phyloP scores from a whole-genome alignment of 306 rosid species.

The Vigna mungo region DNA sequence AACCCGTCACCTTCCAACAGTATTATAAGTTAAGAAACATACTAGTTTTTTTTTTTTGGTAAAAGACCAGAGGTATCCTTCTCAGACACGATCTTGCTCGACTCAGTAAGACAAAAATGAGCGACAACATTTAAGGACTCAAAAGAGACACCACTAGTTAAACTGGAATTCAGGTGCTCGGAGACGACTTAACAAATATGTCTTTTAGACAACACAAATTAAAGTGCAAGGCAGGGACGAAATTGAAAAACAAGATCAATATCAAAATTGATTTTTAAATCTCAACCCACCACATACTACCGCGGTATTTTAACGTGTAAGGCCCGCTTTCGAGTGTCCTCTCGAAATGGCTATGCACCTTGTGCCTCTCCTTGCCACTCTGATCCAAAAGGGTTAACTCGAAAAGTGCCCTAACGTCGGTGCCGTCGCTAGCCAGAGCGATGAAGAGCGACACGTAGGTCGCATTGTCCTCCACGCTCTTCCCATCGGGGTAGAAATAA shows the following conservation, averaged over 20 bases:
- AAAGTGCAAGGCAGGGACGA: background rate
- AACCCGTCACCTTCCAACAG: background rate
- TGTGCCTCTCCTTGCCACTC: slow-evolving; percentile 91
- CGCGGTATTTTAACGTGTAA: slow-evolving; percentile 86
- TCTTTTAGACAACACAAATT: background rate
- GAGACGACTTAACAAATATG: background rate
- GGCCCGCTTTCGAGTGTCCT: slow-evolving; percentile 90
- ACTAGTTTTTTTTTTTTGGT: background rate
- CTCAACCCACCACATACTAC: slow-evolving; percentile 84
- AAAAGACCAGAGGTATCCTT: background rate
- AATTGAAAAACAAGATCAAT: background rate
- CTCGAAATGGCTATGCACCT: slow-evolving; percentile 93
- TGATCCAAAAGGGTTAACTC: slow-evolving; percentile 92
- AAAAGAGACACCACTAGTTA: background rate
- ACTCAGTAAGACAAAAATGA: no score
- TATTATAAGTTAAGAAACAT: background rate
- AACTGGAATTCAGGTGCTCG: background rate
- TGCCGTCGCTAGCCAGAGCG: slow-evolving; percentile 89
- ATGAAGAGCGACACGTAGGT: slow-evolving; percentile 81
- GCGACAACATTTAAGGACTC: no score
- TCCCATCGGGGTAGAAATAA: slow-evolving; percentile 90
- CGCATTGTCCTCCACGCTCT: slow-evolving; percentile 88
- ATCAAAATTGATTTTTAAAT: background rate
- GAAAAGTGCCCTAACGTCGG: slow-evolving; percentile 86
- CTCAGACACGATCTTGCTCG: no score